These are phyloP conservation scores for Fusarium longipes DNA, from an alignment of 2,329 filamentous ascomycete genomes.

Conservation along the genomic window DNA sequence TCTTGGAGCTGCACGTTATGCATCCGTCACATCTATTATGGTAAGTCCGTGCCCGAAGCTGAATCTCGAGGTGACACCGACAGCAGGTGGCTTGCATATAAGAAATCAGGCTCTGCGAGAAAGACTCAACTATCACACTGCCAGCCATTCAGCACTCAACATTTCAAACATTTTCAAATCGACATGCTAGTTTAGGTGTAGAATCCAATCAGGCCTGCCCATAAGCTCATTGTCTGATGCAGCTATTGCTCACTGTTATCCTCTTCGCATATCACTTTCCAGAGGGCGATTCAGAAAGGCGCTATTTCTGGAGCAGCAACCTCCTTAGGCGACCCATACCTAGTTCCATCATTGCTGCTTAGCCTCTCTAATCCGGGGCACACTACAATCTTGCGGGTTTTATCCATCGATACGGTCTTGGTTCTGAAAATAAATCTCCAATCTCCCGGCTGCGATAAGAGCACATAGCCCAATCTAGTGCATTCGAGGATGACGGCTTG, in stretches of 20 bases:
- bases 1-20: constrained; percentile 2
- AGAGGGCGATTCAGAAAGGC: too few species aligned
- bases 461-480: constrained; percentile 54
- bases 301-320: constrained; percentile 38
- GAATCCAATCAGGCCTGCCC: not conserved
- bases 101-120: constrained; percentile 14
- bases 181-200: not conserved
- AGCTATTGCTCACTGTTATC: not conserved
- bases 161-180: not conserved
- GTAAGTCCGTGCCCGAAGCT: constrained; percentile 2
- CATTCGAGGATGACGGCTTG: constrained; percentile 55
- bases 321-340: constrained; percentile 36
- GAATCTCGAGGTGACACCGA: not conserved
- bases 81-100: constrained; percentile 13
- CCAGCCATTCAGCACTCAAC: not conserved
- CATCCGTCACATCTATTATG: not conserved
- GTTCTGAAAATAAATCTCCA: constrained; percentile 49
- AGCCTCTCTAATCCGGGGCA: constrained; percentile 49
- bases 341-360: constrained; percentile 41
- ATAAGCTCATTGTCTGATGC: not conserved
- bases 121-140: not conserved
- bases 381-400: constrained; percentile 35
- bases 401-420: not conserved
- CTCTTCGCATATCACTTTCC: not conserved
- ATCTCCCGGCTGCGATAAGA: constrained; percentile 58